Base-by-base conservation (phyloP, 805 yeast species). In the Nakazawaea ishiwadae region DNA sequence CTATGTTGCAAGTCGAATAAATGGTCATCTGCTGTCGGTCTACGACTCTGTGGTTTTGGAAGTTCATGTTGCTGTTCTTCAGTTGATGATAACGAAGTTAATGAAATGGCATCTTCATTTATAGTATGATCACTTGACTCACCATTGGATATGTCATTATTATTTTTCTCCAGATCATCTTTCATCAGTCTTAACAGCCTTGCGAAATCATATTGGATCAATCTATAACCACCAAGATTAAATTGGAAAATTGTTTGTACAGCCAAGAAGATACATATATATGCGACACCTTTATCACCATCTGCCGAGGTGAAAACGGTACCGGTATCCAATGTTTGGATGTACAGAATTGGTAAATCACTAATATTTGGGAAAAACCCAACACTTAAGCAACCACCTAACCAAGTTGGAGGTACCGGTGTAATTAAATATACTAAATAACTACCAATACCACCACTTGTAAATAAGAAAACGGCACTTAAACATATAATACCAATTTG, bases 281-380 rank as follows among this genome's bases (percentile, higher is more conserved):
- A 86, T 1, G 96, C 93, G 19, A 84, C 82, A 19, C 96, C 97
- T 50, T 74, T 73, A 40, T 77, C 70, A 28, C 86, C 87, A 46
- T 84, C 79, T 4, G 60, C 73, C 12, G 66, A 52, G 0, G 81
- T 65, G 51, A 89, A 81, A 5, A 72, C 64, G 1, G 76, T 66
- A 1, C 88, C 79, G 12, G 75, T 70, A 19, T 84, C 81, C 53
- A 87, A 62, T 2, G 91, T 82, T 52, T 81, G 87, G 28, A 81
- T 58, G 50, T 87, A 88, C 0, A 96, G 95, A 50, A 87, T 84
- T 0, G 96, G 96, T 42, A 87, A 67, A 61, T 87, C 96, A 12
- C 89, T 77, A 33, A 83, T 78, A 54, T 87, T 87, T 33, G 89
- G 90, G 53, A 86, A 77, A 23, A 84, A 65, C 0, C 91, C 88